Conservation (phyloP, 306 rosid species). For the Sindora glabra region DNA sequence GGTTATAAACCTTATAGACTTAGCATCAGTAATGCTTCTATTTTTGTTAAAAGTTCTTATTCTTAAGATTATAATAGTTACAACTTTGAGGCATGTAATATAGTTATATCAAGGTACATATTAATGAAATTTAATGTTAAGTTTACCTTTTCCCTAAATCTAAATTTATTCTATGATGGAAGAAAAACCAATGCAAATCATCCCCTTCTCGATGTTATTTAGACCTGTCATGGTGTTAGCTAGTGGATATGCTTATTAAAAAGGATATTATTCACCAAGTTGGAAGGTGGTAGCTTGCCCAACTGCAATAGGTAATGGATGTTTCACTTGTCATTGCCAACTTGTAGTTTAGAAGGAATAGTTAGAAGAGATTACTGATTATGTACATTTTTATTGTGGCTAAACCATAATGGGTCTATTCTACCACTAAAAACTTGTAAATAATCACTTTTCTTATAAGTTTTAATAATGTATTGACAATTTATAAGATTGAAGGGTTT, state of each 20-base stretch:
- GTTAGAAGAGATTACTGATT: not conserved
- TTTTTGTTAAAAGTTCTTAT: too few species aligned
- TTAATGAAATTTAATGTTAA: too few species aligned
- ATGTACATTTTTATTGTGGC: not conserved
- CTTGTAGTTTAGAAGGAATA: slow-evolving; percentile 3
- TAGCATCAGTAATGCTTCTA: too few species aligned
- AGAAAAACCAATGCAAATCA: too few species aligned
- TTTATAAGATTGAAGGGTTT: not conserved
- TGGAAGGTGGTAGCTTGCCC: slow-evolving; percentile 91
- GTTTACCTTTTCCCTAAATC: too few species aligned
- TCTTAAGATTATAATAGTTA: too few species aligned
- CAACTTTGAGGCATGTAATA: too few species aligned
- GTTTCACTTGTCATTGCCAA: slow-evolving; percentile 5
- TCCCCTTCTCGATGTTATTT: too few species aligned
- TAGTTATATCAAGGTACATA: too few species aligned
- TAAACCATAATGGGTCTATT: not conserved
- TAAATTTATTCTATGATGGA: too few species aligned
- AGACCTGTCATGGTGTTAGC: slow-evolving; percentile 78
- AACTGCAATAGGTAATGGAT: slow-evolving; percentile 66
- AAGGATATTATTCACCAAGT: slow-evolving; percentile 88
- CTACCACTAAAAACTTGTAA: slow-evolving; percentile 13
- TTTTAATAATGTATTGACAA: not conserved
- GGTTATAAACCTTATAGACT: too few species aligned
- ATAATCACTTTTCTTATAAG: not conserved
- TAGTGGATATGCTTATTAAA: slow-evolving; percentile 86